Percentiles rank a stretch among this genome's conserved stretches.
These are phyloP conservation scores for Persicaria maculosa DNA, from an alignment of 148 eudicot genomes.

Conservation along the genomic window DNA sequence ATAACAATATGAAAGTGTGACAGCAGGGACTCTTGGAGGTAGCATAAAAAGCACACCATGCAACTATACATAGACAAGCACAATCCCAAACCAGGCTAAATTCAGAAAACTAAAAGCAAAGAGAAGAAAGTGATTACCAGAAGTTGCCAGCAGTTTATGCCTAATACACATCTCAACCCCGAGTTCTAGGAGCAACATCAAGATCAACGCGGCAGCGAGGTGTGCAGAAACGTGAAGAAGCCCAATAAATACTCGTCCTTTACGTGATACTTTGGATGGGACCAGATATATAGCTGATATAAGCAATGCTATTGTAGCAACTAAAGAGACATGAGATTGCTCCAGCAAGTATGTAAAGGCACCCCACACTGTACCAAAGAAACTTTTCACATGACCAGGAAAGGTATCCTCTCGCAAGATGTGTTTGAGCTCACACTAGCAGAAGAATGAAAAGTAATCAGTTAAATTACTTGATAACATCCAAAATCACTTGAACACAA, in stretches of 20 bases:
- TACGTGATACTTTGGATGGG: constrained; percentile 78
- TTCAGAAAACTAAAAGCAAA: neutral
- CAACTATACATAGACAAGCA: neutral
- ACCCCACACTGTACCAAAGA: constrained; percentile 77
- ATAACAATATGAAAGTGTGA: too few species aligned
- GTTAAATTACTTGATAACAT: neutral
- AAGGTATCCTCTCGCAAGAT: constrained; percentile 74
- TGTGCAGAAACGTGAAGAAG: constrained; percentile 87
- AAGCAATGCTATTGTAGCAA: constrained; percentile 55
- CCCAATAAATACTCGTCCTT: constrained; percentile 65
- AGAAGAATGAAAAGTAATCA: constrained; percentile 22
- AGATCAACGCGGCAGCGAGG: constrained; percentile 80
- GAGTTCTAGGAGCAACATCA: constrained; percentile 86
- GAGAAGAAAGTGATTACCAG: constrained; percentile 38
- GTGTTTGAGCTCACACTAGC: constrained; percentile 87
- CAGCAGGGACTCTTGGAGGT: too few species aligned
- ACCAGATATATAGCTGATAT: constrained; percentile 71
- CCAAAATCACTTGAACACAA: neutral
- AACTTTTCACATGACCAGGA: constrained; percentile 83
- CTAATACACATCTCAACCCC: constrained; percentile 94
- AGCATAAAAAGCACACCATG: too few species aligned
- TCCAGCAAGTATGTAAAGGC: constrained; percentile 61
- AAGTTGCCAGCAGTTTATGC: constrained; percentile 79
- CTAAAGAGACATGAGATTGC: constrained; percentile 64
- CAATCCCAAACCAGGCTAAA: neutral